Evolutionary conservation across 805 yeast species (phyloP), one percentile per base, ranked within the genome.

Genomic region (Spathaspora gorwiae): DNA sequence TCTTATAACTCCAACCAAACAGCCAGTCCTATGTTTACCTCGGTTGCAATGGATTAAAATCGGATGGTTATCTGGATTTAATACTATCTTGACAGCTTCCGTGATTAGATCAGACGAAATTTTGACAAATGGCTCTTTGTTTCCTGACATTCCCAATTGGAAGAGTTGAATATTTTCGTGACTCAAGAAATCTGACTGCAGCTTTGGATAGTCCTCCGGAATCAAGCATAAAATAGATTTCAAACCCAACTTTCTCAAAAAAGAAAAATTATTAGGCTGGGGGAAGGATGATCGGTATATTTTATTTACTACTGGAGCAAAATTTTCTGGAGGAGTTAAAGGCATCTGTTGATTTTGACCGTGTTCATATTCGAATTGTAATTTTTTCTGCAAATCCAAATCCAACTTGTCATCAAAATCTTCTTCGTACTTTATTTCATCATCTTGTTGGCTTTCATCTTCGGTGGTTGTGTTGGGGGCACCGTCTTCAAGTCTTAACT

Each of bases 1-100:
- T 48, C 99, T 70, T 31, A 94, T 74, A 59, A 97, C 92, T 2
- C 99, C 99, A 29, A 94, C 90, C 12, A 94, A 72, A 63, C 98
- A 94, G 0, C 99, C 99, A 0, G 99, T 94, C 54, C 99, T 75
- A 63, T 94, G 99, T 62, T 92, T 94, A 9, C 99, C 99, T 47
- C 97, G 72, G 66, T 94, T 94, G 66, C 99, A 94, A 64, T 94
- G 99, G 37, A 94, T 87, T 51, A 94, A 70, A 10, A 94, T 72
- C 1, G 99, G 99, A 47, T 90, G 98, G 64, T 94, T 92, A 19
- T 62, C 81, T 0, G 97, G 97, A 56, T 94, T 75, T 12, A 89
- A 62, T 11, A 89, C 87, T 31, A 90, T 84, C 59, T 84, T 82
- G 51, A 92, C 70, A 0, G 97, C 97, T 47, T 80, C 79, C 1